Percentiles rank a stretch among this genome's conserved stretches.
These are phyloP conservation scores for Hypoxylon sp. DNA, from an alignment of 2,329 filamentous ascomycete genomes.

Conservation along the genomic window DNA sequence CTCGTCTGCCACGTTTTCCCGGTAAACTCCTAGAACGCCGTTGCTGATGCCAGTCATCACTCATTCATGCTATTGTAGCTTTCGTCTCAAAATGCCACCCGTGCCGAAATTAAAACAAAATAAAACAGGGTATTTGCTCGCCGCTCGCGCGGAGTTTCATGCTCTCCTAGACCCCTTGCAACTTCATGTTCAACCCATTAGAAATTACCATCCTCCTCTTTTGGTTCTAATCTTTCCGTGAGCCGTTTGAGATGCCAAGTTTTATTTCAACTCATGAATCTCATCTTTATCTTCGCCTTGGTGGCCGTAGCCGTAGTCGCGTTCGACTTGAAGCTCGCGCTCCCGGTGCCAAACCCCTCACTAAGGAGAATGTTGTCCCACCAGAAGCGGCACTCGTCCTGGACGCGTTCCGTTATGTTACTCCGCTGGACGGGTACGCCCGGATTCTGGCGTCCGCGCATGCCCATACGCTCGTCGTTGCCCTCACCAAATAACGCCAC, in stretches of 20 bases:
- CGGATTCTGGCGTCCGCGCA: constrained; percentile 47
- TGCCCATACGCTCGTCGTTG: constrained; percentile 64
- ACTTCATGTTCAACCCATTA: neutral
- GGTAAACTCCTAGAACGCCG: constrained; percentile 23
- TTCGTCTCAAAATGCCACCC: constrained; percentile 8
- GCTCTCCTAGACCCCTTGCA: neutral
- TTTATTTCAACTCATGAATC: neutral
- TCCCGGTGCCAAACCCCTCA: constrained; percentile 56
- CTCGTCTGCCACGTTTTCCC: constrained; percentile 1
- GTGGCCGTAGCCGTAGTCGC: neutral
- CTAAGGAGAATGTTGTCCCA: constrained; percentile 65
- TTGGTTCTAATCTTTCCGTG: neutral
- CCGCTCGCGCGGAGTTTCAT: neutral
- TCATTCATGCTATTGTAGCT: constrained; percentile 11
- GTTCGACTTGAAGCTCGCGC: constrained; percentile 15
- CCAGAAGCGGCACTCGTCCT: constrained; percentile 69
- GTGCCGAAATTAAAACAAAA: neutral
- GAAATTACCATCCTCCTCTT: neutral
- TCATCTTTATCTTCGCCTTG: constrained; percentile 9
- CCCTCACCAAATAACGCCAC: constrained; percentile 69
- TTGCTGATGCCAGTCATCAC: constrained; percentile 25
- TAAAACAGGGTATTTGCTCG: constrained; percentile 7
- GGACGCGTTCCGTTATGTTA: constrained; percentile 58
- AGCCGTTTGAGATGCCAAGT: no score
- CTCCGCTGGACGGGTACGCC: constrained; percentile 60